A percentile compares a stretch with the other conserved stretches of the same genome.
Evolutionary conservation across 2,329 filamentous ascomycete species (phyloP).

Genomic region (Xylaria sp.): DNA sequence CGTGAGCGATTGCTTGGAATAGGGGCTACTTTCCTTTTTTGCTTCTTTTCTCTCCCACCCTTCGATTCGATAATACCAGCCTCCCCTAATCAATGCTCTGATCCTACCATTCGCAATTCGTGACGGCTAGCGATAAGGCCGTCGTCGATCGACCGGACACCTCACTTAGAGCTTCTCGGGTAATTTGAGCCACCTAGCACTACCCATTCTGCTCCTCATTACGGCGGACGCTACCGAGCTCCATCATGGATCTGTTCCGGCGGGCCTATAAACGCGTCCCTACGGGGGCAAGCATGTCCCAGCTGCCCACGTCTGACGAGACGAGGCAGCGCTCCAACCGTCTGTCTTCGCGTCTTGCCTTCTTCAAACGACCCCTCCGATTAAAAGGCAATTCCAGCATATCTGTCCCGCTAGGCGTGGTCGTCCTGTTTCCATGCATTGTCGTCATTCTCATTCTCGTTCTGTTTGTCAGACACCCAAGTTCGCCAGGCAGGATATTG

Average conservation of each 20-base stretch:
- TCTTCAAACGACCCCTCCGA: constrained; percentile 84
- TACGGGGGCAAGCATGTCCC: constrained; percentile 40
- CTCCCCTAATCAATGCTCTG: too few species aligned
- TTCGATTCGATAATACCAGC: too few species aligned
- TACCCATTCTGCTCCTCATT: background rate
- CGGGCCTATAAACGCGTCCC: constrained; percentile 57
- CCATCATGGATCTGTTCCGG: constrained; percentile 60
- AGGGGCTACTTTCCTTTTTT: constrained; percentile 7
- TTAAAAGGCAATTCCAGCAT: constrained; percentile 89
- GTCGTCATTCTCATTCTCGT: constrained; percentile 89
- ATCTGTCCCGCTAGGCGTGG: constrained; percentile 88
- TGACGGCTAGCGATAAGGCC: too few species aligned
- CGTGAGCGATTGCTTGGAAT: constrained; percentile 21
- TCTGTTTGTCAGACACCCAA: constrained; percentile 86
- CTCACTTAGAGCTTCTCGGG: too few species aligned
- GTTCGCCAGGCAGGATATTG: constrained; percentile 77
- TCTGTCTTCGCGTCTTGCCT: constrained; percentile 63
- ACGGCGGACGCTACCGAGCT: constrained; percentile 15
- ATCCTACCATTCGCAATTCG: too few species aligned
- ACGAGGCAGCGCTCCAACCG: constrained; percentile 48
- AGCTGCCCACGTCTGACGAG: constrained; percentile 55
- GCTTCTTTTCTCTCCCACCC: too few species aligned
- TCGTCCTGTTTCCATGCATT: constrained; percentile 89
- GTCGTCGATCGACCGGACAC: too few species aligned
- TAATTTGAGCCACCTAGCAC: too few species aligned